Evolutionary conservation across 371 early-diverging fungal genomes (phyloP).

Genomic region (Mycotypha africana): DNA sequence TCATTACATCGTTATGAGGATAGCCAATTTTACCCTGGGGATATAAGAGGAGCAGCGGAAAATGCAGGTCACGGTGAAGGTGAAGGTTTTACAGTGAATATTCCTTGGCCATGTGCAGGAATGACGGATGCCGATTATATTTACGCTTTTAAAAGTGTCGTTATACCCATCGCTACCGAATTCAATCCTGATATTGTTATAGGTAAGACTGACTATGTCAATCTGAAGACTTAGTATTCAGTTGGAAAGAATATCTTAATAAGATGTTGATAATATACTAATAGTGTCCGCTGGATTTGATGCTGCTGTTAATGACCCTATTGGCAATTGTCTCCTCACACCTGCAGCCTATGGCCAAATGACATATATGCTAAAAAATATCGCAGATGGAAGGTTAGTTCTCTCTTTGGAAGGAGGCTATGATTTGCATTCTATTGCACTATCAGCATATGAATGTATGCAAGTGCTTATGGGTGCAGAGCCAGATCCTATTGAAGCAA

Average conservation of each 20-base stretch:
- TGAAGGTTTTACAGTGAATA: constrained; percentile 79
- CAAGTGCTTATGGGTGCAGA: constrained; percentile 65
- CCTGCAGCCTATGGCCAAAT: constrained; percentile 84
- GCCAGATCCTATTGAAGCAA: constrained; percentile 28
- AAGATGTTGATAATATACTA: background rate
- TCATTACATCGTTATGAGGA: constrained; percentile 84
- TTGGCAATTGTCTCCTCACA: constrained; percentile 80
- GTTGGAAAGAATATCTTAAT: too few relatives aligned
- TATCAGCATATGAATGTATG: constrained; percentile 73
- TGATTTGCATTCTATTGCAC: constrained; percentile 66
- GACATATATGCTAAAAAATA: constrained; percentile 69
- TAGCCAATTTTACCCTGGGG: constrained; percentile 73
- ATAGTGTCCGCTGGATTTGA: constrained; percentile 89
- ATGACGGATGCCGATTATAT: constrained; percentile 87
- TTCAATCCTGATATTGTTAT: constrained; percentile 83
- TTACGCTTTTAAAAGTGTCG: constrained; percentile 68
- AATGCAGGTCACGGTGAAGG: constrained; percentile 60
- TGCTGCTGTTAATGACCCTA: constrained; percentile 79
- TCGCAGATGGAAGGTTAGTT: constrained; percentile 72
- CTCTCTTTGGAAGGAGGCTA: constrained; percentile 86
- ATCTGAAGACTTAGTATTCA: too few relatives aligned
- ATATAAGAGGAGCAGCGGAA: constrained; percentile 45
- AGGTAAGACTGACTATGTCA: too few relatives aligned
- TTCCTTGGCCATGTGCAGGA: constrained; percentile 79
- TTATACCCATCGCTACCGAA: constrained; percentile 81